Conservation (phyloP, 2,329 filamentous ascomycete genomes). For the Zalaria obscura region DNA sequence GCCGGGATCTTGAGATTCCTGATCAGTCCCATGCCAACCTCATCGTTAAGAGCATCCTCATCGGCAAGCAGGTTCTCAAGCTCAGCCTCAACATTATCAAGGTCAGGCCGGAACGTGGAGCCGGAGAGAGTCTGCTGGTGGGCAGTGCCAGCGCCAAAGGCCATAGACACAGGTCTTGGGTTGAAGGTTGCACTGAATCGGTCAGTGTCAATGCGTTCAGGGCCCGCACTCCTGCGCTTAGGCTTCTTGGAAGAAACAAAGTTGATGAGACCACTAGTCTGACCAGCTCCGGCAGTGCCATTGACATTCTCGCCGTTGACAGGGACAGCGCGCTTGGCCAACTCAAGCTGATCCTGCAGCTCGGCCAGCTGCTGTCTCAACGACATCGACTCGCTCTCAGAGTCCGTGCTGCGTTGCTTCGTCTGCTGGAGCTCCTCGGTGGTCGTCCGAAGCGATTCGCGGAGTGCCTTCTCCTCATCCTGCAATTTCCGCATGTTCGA, state of each 20-base stretch:
- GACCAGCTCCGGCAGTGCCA: conserved; percentile 30
- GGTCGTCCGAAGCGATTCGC: conserved; percentile 67
- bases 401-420: conserved; percentile 57
- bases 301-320: conserved; percentile 55
- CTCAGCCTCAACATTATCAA: conserved; percentile 89
- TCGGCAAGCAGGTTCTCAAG: conserved; percentile 87
- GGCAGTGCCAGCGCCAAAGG: conserved; percentile 49
- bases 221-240: conserved; percentile 82
- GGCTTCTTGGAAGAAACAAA: conserved; percentile 86
- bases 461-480: conserved; percentile 77
- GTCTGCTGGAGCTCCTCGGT: conserved; percentile 70
- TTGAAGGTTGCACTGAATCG: conserved; percentile 88
- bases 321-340: conserved; percentile 65
- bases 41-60: conserved; percentile 90
- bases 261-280: conserved; percentile 75
- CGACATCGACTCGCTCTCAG: conserved; percentile 73
- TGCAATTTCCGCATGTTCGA: conserved; percentile 86
- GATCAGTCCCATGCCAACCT: conserved; percentile 92
- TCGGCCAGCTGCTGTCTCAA: conserved; percentile 80
- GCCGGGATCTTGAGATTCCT: conserved; percentile 91
- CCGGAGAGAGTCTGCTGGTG: conserved; percentile 60
- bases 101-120: conserved; percentile 62
- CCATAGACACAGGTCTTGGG: conserved; percentile 92
- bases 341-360: conserved; percentile 81
- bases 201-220: conserved; percentile 72